Evolutionary conservation across 805 yeast species (phyloP).

Genomic region (Starmerella powellii): DNA sequence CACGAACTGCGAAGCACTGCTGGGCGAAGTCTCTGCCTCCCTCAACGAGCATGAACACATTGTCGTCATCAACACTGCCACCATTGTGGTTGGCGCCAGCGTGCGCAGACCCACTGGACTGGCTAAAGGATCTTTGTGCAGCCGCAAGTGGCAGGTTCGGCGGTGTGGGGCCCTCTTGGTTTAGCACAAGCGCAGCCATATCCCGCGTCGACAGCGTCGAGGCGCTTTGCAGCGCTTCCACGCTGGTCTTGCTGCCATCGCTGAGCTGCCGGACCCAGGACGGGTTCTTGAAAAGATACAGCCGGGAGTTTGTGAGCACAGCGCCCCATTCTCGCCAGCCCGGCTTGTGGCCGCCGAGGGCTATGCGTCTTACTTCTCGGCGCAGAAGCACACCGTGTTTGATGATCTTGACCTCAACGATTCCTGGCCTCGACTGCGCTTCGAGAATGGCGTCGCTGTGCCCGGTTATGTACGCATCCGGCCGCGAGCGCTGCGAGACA

Average conservation of each 20-base stretch:
- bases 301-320: slow-evolving; percentile 32
- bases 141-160: no score
- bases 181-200: slow-evolving; percentile 31
- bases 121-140: no score
- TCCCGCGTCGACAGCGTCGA: slow-evolving; percentile 31
- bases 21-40: slow-evolving; percentile 27
- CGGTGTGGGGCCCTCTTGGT: no score
- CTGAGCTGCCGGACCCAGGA: slow-evolving; percentile 24
- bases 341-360: slow-evolving; percentile 22
- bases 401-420: slow-evolving; percentile 31
- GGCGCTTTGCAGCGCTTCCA: slow-evolving; percentile 32
- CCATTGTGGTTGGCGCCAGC: not conserved
- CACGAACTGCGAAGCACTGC: slow-evolving; percentile 34
- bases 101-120: not conserved
- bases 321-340: slow-evolving; percentile 35
- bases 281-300: slow-evolving; percentile 33
- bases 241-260: slow-evolving; percentile 20
- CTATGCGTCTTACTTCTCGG: slow-evolving; percentile 28
- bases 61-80: slow-evolving; percentile 2
- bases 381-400: slow-evolving; percentile 31
- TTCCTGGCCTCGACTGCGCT: slow-evolving; percentile 29
- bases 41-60: slow-evolving; percentile 24
- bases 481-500: slow-evolving; percentile 30
- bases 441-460: slow-evolving; percentile 14
- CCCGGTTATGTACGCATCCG: slow-evolving; percentile 27